Percentiles rank a stretch among this genome's conserved stretches.
phyloP scores from a whole-genome alignment of 441 rosid genomes.

The Theobroma grandiflorum region DNA sequence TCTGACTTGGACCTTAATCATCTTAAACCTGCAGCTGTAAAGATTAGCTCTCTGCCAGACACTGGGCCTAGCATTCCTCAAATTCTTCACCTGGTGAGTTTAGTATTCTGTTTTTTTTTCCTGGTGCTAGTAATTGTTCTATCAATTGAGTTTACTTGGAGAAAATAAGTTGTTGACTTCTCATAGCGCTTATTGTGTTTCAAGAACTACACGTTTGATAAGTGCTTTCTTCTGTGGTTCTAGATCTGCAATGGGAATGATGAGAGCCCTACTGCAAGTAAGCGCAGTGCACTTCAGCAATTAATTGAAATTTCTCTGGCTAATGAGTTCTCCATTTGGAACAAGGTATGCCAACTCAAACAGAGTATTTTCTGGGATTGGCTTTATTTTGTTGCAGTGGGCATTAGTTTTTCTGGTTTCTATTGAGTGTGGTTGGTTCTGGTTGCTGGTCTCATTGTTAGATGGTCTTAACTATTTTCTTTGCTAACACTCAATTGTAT shows the following conservation, averaged over 20 bases:
- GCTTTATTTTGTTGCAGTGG: no score
- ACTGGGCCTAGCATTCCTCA: conserved; percentile 92
- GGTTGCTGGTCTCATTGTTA: no score
- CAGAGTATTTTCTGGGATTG: no score
- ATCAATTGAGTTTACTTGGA: not conserved
- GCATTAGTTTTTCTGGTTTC: not conserved
- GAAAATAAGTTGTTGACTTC: conserved; percentile 14
- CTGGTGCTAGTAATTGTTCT: conserved; percentile 19
- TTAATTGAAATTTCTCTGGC: conserved; percentile 79
- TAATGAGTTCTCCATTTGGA: conserved; percentile 77
- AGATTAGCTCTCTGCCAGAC: conserved; percentile 56
- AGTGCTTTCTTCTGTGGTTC: conserved; percentile 28
- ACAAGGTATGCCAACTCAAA: conserved; percentile 52
- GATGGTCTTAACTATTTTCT: no score
- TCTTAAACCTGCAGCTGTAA: conserved; percentile 57
- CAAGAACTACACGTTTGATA: conserved; percentile 20
- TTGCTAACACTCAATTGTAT: no score
- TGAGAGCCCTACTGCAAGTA: conserved; percentile 61
- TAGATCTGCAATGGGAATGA: conserved; percentile 79
- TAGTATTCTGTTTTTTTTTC: conserved; percentile 11
- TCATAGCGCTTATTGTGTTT: not conserved
- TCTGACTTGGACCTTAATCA: conserved; percentile 57
- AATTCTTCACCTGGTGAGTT: conserved; percentile 90
- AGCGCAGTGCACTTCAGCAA: conserved; percentile 79
- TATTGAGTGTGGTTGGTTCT: no score